A percentile compares a stretch with the other conserved stretches of the same genome.
Conservation (phyloP, 2,329 filamentous ascomycete genomes). For the Aureobasidium sp. region DNA sequence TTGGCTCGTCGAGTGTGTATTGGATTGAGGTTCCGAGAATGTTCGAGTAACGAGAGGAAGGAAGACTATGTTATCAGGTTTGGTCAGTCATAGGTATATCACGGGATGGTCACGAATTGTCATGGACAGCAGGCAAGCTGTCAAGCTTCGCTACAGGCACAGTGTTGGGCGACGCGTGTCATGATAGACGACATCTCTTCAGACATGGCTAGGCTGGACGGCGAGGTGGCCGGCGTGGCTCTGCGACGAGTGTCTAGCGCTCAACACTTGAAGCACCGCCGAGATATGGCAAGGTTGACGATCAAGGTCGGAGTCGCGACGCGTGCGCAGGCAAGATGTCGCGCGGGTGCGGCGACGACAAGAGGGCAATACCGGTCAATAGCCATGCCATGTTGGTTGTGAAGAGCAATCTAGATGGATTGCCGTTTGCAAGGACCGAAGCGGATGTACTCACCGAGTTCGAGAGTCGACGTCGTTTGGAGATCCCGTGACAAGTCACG, state of each 20-base stretch:
- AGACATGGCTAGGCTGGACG: background rate
- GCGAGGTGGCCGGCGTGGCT: background rate
- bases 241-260: background rate
- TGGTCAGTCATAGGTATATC: background rate
- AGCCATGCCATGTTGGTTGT: background rate
- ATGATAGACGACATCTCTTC: background rate
- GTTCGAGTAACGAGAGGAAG: background rate
- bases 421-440: background rate
- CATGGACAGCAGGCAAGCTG: background rate
- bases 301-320: background rate
- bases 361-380: background rate
- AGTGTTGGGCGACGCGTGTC: background rate
- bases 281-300: background rate
- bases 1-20: background rate
- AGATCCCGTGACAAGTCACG: constrained; percentile 15
- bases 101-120: background rate
- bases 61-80: background rate
- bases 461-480: constrained; percentile 7
- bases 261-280: background rate
- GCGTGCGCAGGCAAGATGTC: background rate
- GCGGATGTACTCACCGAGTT: constrained; percentile 6
- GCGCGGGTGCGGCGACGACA: background rate
- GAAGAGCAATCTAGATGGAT: background rate
- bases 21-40: background rate
- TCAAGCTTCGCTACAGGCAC: background rate